These are phyloP conservation scores for Neurospora sp. DNA, from an alignment of 495 filamentous ascomycete species.

Conservation along the genomic window DNA sequence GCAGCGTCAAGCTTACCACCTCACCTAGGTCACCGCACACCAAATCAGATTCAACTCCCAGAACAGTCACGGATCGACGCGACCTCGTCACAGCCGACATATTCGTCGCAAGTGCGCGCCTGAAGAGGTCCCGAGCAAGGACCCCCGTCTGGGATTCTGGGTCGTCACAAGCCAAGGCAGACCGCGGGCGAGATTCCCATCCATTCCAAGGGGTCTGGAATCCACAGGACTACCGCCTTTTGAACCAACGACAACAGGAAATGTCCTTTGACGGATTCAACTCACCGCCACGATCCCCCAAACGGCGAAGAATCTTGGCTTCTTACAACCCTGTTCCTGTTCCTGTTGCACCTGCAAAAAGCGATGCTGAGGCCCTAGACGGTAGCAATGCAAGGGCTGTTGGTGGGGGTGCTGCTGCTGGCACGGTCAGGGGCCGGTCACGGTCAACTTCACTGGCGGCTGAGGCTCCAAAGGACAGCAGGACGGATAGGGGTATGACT, in stretches of 20 bases:
- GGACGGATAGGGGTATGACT: not conserved
- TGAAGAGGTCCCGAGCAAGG: not conserved
- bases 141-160: not conserved
- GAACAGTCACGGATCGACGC: not conserved
- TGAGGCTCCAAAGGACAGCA: not conserved
- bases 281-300: conserved; percentile 26
- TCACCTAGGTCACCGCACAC: not conserved
- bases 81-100: not conserved
- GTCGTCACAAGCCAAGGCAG: not conserved
- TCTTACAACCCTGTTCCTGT: conserved; percentile 29
- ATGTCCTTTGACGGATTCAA: conserved; percentile 16
- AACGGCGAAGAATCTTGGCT: conserved; percentile 34
- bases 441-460: not conserved
- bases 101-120: not conserved
- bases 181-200: not conserved
- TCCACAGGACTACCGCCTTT: not conserved
- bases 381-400: not conserved
- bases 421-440: not conserved
- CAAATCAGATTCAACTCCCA: not conserved
- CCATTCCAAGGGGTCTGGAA: not conserved
- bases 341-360: not conserved
- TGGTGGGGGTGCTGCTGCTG: not conserved
- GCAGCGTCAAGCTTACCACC: not conserved
- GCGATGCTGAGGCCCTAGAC: not conserved
- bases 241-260: conserved; percentile 5